These are phyloP conservation scores for Ramularia endophylla DNA, from an alignment of 2,329 filamentous ascomycete species.

Conservation along the genomic window DNA sequence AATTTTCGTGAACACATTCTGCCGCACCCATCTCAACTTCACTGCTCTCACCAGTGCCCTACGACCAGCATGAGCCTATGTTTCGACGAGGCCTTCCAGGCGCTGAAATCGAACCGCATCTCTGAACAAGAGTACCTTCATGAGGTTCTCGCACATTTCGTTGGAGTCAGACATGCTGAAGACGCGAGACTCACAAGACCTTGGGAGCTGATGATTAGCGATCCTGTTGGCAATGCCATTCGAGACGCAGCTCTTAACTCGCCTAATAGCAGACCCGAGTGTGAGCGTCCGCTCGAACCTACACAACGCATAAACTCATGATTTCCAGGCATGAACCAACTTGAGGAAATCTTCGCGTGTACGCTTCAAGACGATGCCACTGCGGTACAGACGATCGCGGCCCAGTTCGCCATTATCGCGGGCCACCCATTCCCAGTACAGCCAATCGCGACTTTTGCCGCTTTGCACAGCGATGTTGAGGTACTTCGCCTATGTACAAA, in stretches of 20 bases:
- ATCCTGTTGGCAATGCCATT: slow-evolving; percentile 17
- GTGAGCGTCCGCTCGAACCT: neutral
- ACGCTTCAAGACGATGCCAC: slow-evolving; percentile 9
- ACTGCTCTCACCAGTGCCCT: too few relatives aligned
- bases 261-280: slow-evolving; percentile 3
- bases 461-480: slow-evolving; percentile 10
- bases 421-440: slow-evolving; percentile 4
- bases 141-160: slow-evolving; percentile 13
- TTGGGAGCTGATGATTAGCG: slow-evolving; percentile 14
- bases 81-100: slow-evolving; percentile 17
- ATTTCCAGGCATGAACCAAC: slow-evolving; percentile 2
- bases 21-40: neutral
- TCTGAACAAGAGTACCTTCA: slow-evolving; percentile 13
- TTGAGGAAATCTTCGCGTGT: slow-evolving; percentile 9
- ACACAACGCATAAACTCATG: neutral
- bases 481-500: slow-evolving; percentile 12
- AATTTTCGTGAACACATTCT: too few relatives aligned
- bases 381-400: slow-evolving; percentile 5
- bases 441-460: slow-evolving; percentile 11
- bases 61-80: slow-evolving; percentile 12
- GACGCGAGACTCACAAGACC: slow-evolving; percentile 8
- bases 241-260: slow-evolving; percentile 12
- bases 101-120: slow-evolving; percentile 8
- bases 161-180: slow-evolving; percentile 10
- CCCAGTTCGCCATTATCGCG: neutral